Evolutionary conservation across 2,329 filamentous ascomycete species (phyloP), one percentile per base, ranked within the genome.

Genomic region (Westerdykella sp.): DNA sequence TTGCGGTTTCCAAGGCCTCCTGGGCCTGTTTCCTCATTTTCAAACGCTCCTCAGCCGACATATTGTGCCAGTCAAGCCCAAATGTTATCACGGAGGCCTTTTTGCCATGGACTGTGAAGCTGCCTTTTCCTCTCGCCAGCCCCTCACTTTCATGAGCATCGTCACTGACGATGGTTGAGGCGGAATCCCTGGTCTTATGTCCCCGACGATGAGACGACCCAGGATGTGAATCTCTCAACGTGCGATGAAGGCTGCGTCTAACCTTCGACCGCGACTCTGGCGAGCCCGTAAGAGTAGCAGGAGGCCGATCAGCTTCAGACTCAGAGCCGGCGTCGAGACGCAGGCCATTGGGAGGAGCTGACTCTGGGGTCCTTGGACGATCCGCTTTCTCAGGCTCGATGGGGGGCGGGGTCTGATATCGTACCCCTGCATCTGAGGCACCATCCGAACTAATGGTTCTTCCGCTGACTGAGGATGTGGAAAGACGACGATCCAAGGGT

Each of bases 71-170:
- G 55, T 95, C 91, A n/a, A 83, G 82, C 7, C 90, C 89, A 62
- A 98, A 94, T n/a, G 87, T 94, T 54, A 98, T 87, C 43, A 98
- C 87, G 1, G 89, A 95, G 2, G 93, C 93, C 68, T 98, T 97
- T 73, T 97, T 98, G 47, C 93, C 91, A 60, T 98, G 93, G 4
- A 98, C 83, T 4, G 93, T 95, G 65, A 98, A 98, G 56, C 87
- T 95, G 5, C 88, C 88, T 11, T 86, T 81, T 11, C 85, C 84
- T 38, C 93, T 81, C 6, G 85, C 75, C 11, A 98, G 74, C 10
- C 85, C 81, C 53, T 87, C 85, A 31, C 61, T 85, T 72, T 69
- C 77, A 57, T 49, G 65, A 51, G 49, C 61, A 45, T 57, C 75
- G 60, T 59, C 62, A 39, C 74, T 69, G 13, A 73, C 73, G 38